phyloP scores from a whole-genome alignment of 139 green algal genomes.

The Cymbomonas tetramitiformis region DNA sequence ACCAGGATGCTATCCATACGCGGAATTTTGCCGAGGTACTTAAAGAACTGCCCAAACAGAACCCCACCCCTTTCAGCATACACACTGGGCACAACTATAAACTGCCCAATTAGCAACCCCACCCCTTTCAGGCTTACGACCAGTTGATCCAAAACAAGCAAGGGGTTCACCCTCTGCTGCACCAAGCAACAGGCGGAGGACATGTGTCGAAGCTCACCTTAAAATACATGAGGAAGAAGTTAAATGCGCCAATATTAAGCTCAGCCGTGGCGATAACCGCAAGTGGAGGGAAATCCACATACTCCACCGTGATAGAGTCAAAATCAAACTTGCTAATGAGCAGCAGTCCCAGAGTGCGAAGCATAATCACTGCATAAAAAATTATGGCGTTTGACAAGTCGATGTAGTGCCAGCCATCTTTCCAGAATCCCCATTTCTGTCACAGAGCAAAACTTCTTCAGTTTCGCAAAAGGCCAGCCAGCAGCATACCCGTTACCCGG shows the following conservation, averaged over 20 bases:
- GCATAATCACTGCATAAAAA: constrained; percentile 19
- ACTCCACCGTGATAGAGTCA: background rate
- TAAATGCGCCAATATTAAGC: constrained; percentile 25
- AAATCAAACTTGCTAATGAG: constrained; percentile 9
- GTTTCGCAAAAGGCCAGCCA: no score
- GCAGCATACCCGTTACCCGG: no score
- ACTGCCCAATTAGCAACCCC: no score
- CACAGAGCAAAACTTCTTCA: constrained; percentile 20
- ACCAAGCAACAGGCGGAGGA: no score
- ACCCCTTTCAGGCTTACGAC: no score
- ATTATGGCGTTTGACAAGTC: constrained; percentile 31
- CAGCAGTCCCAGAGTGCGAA: constrained; percentile 3
- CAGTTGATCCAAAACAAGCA: no score
- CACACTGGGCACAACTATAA: no score
- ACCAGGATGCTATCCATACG: constrained; percentile 25
- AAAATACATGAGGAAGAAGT: constrained; percentile 34
- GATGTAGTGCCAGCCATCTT: constrained; percentile 20
- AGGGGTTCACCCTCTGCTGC: no score
- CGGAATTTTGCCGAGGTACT: constrained; percentile 21
- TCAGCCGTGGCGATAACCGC: constrained; percentile 13
- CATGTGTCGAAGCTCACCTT: no score
- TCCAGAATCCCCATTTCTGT: constrained; percentile 12
- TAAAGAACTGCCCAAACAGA: no score
- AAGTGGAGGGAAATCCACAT: constrained; percentile 22
- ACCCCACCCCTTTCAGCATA: no score